Evolutionary conservation across 257 asterid genomes (phyloP).

Genomic region (Nicotiana sylvestris): DNA sequence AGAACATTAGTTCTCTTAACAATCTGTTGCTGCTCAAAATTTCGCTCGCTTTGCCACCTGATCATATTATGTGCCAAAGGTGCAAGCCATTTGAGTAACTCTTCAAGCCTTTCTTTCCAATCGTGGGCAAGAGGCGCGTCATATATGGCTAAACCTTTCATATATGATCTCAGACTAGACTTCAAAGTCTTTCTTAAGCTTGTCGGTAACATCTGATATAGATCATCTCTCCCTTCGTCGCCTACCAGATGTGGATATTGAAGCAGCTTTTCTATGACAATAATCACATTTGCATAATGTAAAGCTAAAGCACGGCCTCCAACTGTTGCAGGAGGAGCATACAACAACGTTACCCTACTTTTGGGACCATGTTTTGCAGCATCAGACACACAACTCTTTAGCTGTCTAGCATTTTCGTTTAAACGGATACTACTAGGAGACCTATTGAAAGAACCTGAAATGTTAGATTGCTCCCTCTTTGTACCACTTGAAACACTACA

Average conservation of each 20-base stretch:
- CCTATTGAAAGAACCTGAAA: constrained; percentile 22
- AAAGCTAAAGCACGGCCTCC: constrained; percentile 89
- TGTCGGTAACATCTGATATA: constrained; percentile 88
- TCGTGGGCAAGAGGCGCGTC: constrained; percentile 86
- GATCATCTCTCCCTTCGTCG: constrained; percentile 85
- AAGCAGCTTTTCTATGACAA: constrained; percentile 71
- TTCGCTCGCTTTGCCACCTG: constrained; percentile 90
- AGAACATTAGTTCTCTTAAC: constrained; percentile 71
- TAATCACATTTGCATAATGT: constrained; percentile 84
- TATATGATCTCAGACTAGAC: constrained; percentile 48
- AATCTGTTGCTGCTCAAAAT: constrained; percentile 83
- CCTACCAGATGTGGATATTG: constrained; percentile 87
- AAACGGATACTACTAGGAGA: constrained; percentile 23
- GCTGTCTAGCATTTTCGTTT: constrained; percentile 25
- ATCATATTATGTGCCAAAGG: constrained; percentile 92
- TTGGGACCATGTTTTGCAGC: constrained; percentile 35
- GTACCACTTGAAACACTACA: constrained; percentile 37
- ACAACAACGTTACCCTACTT: constrained; percentile 31
- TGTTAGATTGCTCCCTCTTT: constrained; percentile 32
- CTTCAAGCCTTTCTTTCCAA: constrained; percentile 70
- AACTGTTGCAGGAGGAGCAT: constrained; percentile 57
- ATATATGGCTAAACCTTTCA: constrained; percentile 58
- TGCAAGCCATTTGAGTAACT: constrained; percentile 58
- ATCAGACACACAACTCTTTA: constrained; percentile 14
- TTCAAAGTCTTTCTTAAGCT: constrained; percentile 66